Conservation (phyloP, 306 rosid genomes). For the Sphenostylis stenocarpa region DNA sequence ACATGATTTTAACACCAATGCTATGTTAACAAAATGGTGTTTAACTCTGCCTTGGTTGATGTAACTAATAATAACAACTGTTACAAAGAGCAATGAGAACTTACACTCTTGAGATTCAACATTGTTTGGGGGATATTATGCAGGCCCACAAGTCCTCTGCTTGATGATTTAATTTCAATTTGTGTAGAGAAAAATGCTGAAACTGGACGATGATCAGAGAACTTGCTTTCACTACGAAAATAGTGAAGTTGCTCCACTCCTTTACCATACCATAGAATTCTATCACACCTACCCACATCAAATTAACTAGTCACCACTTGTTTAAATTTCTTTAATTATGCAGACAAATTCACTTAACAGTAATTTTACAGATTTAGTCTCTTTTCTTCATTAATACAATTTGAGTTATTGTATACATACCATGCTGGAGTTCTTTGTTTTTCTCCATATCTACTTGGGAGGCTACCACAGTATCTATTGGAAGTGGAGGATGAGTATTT, state of each 20-base stretch:
- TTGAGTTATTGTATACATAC: no score
- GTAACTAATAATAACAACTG: background rate
- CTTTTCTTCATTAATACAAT: no score
- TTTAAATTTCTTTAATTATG: conserved; percentile 2
- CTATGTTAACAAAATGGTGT: background rate
- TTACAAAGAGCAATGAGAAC: conserved; percentile 27
- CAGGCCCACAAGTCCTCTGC: conserved; percentile 39
- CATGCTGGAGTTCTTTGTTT: conserved; percentile 98
- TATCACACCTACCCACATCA: conserved; percentile 69
- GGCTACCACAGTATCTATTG: conserved; percentile 70
- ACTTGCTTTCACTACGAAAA: conserved; percentile 85
- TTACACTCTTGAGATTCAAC: conserved; percentile 47
- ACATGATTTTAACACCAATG: background rate
- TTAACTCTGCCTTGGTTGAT: background rate
- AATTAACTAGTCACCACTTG: background rate
- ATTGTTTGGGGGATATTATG: conserved; percentile 35
- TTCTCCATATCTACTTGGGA: conserved; percentile 70
- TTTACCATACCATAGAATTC: conserved; percentile 93
- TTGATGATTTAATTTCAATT: conserved; percentile 54
- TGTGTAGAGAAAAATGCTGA: conserved; percentile 86
- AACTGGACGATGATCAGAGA: conserved; percentile 96
- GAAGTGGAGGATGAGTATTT: conserved; percentile 66
- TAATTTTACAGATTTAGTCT: no score
- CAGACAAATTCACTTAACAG: background rate
- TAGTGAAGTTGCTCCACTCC: conserved; percentile 83